Conservation (phyloP, 805 yeast species). For the Tetrapisispora iriomotensis region DNA sequence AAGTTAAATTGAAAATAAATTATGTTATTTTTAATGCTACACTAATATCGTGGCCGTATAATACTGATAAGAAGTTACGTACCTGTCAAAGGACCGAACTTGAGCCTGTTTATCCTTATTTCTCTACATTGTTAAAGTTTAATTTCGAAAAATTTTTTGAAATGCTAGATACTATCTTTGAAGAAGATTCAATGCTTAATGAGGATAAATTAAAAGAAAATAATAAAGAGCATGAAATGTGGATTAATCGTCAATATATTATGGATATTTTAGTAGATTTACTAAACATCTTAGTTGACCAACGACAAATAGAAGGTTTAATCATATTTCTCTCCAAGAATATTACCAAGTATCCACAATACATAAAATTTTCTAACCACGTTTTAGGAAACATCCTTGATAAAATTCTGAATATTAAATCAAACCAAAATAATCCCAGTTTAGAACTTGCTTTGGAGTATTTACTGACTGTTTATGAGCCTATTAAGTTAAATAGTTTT, state of each 20-base stretch:
- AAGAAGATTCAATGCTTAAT: constrained; percentile 71
- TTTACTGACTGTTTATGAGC: constrained; percentile 55
- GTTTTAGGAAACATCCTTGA: constrained; percentile 40
- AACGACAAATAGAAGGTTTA: constrained; percentile 30
- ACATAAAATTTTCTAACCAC: constrained; percentile 59
- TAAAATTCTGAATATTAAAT: constrained; percentile 31
- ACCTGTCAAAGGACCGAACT: constrained; percentile 21
- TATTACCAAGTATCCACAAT: constrained; percentile 78
- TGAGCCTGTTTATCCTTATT: constrained; percentile 60
- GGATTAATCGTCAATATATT: constrained; percentile 62
- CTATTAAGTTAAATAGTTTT: constrained; percentile 41
- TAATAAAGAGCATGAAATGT: constrained; percentile 6
- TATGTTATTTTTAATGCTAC: constrained; percentile 52
- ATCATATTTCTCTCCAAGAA: constrained; percentile 71
- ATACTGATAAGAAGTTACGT: constrained; percentile 28
- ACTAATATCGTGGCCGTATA: constrained; percentile 38
- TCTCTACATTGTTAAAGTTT: constrained; percentile 44
- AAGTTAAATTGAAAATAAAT: constrained; percentile 45
- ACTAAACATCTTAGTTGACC: constrained; percentile 31
- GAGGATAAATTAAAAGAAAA: constrained; percentile 37
- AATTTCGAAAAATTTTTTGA: constrained; percentile 54
- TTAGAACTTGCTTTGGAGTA: constrained; percentile 65
- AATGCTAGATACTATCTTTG: constrained; percentile 72
- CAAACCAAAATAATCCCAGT: constrained; percentile 12
- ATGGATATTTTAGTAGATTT: constrained; percentile 61